A percentile compares a stretch with the other conserved stretches of the same genome.
Conservation (phyloP, 176 grass and related monocot species). For the Echinochloa phyllopogon region DNA sequence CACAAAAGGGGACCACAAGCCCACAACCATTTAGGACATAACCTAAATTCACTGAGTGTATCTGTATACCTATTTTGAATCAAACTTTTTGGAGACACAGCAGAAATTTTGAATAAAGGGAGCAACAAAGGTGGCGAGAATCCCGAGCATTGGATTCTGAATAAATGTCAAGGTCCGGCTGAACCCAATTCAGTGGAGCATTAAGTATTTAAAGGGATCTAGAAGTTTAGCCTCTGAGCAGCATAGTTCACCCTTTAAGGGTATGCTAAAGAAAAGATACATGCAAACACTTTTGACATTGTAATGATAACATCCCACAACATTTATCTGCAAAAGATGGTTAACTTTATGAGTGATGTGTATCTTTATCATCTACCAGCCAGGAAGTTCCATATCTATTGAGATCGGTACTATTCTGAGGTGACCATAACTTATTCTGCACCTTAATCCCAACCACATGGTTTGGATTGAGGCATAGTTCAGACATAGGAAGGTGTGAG, state of each 20-base stretch:
- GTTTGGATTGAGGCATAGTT: neutral
- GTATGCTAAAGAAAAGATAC: neutral
- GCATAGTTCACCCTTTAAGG: neutral
- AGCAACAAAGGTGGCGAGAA: neutral
- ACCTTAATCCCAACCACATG: neutral
- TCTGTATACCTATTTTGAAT: neutral
- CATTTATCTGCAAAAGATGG: slow-evolving; percentile 2
- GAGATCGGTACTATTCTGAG: neutral
- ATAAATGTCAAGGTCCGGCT: neutral
- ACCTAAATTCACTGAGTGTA: slow-evolving; percentile 2
- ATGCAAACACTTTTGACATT: neutral
- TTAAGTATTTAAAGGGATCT: neutral
- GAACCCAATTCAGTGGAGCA: neutral
- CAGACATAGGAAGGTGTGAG: neutral
- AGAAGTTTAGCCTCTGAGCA: neutral
- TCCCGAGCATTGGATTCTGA: neutral
- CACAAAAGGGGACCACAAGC: neutral
- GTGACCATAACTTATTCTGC: neutral
- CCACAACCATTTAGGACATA: neutral
- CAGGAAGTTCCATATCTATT: slow-evolving; percentile 16
- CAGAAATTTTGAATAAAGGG: neutral
- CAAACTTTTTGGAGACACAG: neutral
- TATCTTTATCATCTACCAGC: neutral
- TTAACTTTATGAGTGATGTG: neutral
- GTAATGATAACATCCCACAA: neutral